phyloP scores from a whole-genome alignment of 495 filamentous ascomycete species.

The Penicillium arizonense region DNA sequence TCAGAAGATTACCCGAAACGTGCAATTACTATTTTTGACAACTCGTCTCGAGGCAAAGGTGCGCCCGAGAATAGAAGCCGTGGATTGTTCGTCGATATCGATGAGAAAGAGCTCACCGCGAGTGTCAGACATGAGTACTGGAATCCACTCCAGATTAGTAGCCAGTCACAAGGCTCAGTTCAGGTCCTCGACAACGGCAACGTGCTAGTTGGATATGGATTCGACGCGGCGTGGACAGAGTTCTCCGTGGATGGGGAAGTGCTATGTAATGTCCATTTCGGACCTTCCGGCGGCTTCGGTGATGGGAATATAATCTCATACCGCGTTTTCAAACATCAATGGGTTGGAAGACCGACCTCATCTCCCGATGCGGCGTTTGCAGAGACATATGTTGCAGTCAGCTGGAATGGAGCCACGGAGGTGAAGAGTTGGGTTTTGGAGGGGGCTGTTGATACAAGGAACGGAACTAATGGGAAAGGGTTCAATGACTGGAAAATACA shows the following conservation, averaged over 20 bases:
- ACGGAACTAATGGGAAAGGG: constrained; percentile 9
- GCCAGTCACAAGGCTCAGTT: constrained; percentile 45
- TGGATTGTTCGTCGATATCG: constrained; percentile 43
- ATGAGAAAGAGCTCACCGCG: constrained; percentile 40
- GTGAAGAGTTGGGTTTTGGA: constrained; percentile 36
- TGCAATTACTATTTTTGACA: constrained; percentile 39
- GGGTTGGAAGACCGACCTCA: constrained; percentile 32
- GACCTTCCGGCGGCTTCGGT: constrained; percentile 23
- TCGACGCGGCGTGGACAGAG: constrained; percentile 48
- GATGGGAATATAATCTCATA: constrained; percentile 31
- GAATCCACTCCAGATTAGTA: constrained; percentile 29
- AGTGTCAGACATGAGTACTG: constrained; percentile 33
- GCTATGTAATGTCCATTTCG: constrained; percentile 35
- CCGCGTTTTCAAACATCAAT: constrained; percentile 35
- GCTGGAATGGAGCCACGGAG: constrained; percentile 46
- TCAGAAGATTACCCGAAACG: constrained; percentile 12
- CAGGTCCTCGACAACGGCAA: constrained; percentile 46
- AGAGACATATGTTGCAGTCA: constrained; percentile 24
- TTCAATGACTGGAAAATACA: not conserved
- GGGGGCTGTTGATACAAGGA: constrained; percentile 10
- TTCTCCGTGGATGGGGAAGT: constrained; percentile 31
- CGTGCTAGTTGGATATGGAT: constrained; percentile 49
- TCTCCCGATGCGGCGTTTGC: constrained; percentile 29
- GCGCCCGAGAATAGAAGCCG: constrained; percentile 26
- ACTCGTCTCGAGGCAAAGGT: constrained; percentile 23